phyloP scores from a whole-genome alignment of 2,329 filamentous ascomycete species.

The Hymenoscyphus occultus region DNA sequence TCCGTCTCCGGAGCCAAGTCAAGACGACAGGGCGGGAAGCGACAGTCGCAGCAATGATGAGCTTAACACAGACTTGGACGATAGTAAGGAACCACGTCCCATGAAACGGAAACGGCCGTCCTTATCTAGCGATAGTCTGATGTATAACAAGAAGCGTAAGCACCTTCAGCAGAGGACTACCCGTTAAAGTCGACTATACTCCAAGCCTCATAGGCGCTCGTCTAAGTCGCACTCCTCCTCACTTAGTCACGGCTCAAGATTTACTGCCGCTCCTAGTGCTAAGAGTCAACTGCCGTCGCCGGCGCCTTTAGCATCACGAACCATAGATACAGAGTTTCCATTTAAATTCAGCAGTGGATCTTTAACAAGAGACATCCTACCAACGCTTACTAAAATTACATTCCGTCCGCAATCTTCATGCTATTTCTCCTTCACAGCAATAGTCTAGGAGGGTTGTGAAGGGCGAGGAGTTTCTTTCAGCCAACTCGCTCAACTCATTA shows the following conservation, averaged over 20 bases:
- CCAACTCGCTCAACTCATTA: too few species aligned
- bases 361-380: too few species aligned
- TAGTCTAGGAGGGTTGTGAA: too few species aligned
- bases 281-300: too few species aligned
- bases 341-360: too few species aligned
- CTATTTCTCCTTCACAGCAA: too few species aligned
- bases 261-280: too few species aligned
- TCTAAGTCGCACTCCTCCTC: conserved; percentile 1
- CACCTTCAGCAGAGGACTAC: conserved; percentile 2
- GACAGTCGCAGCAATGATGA: neutral
- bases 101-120: neutral
- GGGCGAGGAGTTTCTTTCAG: too few species aligned
- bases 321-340: too few species aligned
- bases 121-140: neutral
- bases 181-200: neutral
- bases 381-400: too few species aligned
- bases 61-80: neutral
- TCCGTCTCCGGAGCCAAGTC: neutral
- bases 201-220: conserved; percentile 1
- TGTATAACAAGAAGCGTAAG: neutral
- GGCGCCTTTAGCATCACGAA: too few species aligned
- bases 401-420: too few species aligned
- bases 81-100: neutral
- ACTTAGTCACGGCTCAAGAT: neutral
- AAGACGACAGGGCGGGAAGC: neutral